phyloP scores from a whole-genome alignment of 257 asterid genomes.

The Nicotiana sylvestris region DNA sequence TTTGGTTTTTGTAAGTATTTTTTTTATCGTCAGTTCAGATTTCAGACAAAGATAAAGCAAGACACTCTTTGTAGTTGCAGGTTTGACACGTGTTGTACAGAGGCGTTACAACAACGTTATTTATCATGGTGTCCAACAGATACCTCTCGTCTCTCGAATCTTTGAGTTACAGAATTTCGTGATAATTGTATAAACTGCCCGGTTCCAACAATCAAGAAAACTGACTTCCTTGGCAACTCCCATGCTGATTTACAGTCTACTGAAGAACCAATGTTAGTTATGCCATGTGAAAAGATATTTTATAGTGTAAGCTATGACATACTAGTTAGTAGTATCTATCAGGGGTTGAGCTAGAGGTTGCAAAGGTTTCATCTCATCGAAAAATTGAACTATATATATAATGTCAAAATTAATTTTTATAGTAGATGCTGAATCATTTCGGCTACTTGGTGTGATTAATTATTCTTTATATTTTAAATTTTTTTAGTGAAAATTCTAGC shows the following conservation, averaged over 20 bases:
- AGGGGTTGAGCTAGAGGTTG: too few relatives aligned
- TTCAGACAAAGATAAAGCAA: neutral
- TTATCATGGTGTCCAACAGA: neutral
- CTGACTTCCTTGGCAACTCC: neutral
- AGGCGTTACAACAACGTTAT: too few relatives aligned
- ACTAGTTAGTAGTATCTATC: too few relatives aligned
- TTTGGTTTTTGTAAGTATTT: neutral
- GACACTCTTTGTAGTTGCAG: neutral
- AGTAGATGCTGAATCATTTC: too few relatives aligned
- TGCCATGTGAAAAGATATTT: neutral
- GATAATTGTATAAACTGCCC: too few relatives aligned
- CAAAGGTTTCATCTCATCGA: too few relatives aligned
- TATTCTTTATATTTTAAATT: too few relatives aligned
- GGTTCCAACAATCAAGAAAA: neutral
- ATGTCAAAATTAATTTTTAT: too few relatives aligned
- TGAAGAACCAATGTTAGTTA: neutral
- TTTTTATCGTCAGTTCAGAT: conserved; percentile 17
- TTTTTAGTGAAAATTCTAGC: too few relatives aligned
- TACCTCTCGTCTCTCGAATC: neutral
- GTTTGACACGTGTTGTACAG: neutral
- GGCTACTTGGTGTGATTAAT: too few relatives aligned
- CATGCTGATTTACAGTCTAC: neutral
- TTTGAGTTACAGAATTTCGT: neutral
- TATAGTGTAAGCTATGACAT: too few relatives aligned
- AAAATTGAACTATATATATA: too few relatives aligned